Conservation (phyloP, 129 eudicot genomes). For the Chrysanthemum seticuspe region DNA sequence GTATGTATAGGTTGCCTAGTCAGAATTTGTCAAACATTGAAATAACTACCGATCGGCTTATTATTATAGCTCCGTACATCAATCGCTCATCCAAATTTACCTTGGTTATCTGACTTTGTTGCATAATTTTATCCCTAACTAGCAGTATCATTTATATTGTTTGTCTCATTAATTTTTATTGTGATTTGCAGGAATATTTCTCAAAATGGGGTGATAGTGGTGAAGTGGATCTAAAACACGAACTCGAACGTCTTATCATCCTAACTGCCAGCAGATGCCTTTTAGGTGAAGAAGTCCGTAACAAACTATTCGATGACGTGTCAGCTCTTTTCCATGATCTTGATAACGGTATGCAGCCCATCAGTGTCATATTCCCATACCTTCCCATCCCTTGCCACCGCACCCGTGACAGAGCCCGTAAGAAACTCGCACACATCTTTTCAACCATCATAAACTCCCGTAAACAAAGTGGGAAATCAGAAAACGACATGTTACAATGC, state of each 20-base stretch:
- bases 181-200: conserved; percentile 65
- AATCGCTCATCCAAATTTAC: no score
- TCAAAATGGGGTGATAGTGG: conserved; percentile 97
- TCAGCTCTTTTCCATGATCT: conserved; percentile 94
- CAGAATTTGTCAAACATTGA: not conserved
- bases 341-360: conserved; percentile 94
- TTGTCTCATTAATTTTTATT: conserved; percentile 10
- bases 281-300: conserved; percentile 87
- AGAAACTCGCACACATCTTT: conserved; percentile 70
- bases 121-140: not conserved
- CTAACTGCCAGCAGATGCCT: conserved; percentile 94
- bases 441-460: conserved; percentile 68
- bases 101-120: not conserved
- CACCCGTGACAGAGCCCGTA: conserved; percentile 84
- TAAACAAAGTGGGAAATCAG: conserved; percentile 59
- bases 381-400: conserved; percentile 94
- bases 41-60: not conserved
- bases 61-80: no score
- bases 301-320: conserved; percentile 87
- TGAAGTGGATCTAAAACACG: conserved; percentile 86
- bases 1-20: not conserved
- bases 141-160: not conserved
- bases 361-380: conserved; percentile 92
- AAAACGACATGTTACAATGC: conserved; percentile 83
- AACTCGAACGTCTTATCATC: conserved; percentile 81